Evolutionary conservation across 306 rosid species (phyloP).

Genomic region (Fagus crenata): DNA sequence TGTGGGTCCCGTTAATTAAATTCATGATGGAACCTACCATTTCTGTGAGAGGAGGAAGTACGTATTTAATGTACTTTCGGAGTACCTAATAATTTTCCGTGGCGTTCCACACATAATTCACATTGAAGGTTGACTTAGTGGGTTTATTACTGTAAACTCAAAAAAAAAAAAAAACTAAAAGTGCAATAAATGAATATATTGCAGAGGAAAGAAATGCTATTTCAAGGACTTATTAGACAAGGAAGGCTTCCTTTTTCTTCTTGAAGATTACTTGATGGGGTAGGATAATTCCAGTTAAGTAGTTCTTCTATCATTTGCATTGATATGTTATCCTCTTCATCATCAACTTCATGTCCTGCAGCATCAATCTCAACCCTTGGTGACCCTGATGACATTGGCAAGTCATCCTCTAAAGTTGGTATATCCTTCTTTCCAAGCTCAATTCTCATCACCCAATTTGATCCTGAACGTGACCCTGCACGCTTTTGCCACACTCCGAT

Average conservation of each 20-base stretch:
- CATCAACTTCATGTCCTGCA: conserved; percentile 36
- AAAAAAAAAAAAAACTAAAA: neutral
- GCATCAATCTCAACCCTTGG: conserved; percentile 15
- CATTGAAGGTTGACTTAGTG: neutral
- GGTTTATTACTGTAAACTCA: neutral
- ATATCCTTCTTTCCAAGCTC: conserved; percentile 68
- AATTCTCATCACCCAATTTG: conserved; percentile 93
- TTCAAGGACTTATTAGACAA: conserved; percentile 28
- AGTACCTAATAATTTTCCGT: no score
- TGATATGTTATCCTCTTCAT: conserved; percentile 81
- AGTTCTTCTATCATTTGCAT: conserved; percentile 96
- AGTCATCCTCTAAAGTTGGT: neutral
- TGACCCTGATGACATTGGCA: neutral
- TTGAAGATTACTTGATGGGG: conserved; percentile 34
- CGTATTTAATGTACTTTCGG: no score
- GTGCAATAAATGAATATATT: conserved; percentile 24
- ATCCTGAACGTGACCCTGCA: conserved; percentile 67
- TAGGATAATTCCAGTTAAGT: conserved; percentile 72
- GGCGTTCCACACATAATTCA: neutral
- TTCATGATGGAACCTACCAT: no score
- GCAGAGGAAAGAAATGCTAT: conserved; percentile 16
- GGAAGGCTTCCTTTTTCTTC: conserved; percentile 28
- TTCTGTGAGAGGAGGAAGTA: no score
- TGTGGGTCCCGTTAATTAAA: no score
- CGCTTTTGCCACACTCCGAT: conserved; percentile 98